Evolutionary conservation across 2,329 filamentous ascomycete genomes (phyloP), one percentile per base, ranked within the genome.

Genomic region (Clathrospora elynae): DNA sequence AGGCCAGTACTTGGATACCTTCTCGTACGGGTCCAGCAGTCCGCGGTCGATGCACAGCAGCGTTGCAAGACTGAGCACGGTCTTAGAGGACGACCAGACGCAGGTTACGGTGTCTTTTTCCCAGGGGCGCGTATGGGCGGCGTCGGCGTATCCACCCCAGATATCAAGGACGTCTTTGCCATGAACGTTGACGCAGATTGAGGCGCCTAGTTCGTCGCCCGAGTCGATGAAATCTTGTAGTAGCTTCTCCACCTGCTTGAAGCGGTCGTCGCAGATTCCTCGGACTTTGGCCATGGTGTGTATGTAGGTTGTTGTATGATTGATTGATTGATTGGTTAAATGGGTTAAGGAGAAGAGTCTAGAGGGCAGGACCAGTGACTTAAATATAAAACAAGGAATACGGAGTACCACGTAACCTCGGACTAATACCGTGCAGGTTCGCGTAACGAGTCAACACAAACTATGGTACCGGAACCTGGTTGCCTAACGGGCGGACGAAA

Each of bases 1-100:
- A 9, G 55, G 53, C 55, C 53, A 59, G 49, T 59, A 59, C 17
- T 43, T 55, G 1, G 45, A 24, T 2, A 55, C 51, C 14, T 52
- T 57, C 22, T 53, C 51, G 16, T 35, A 38, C 3, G 55, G 49
- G 11, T 55, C 45, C 2, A 59, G 33, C 1, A 50, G 35, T 4
- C 46, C 45, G 14, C 53, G 44, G 7, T 53, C 49, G 10, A 59
- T 48, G 11, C 49, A 46, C 5, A 59, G 4, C 3, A 59, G 43
- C 0, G 43, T 30, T 3, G 51, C 51, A 2, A 59, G 46, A 12
- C 45, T 47, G 29, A 42, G 10, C 10, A 57, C 18, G 1, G 43
- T 53, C 29, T 59, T 59, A 10, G 53, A 45, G 2, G 38, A 40
- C 4, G 55, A 59, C 53, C 49, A 59, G 7, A 55, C 25, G 28